Base-by-base conservation (phyloP, 768 basidiomycete species). In the Lactifluus echinatus region DNA sequence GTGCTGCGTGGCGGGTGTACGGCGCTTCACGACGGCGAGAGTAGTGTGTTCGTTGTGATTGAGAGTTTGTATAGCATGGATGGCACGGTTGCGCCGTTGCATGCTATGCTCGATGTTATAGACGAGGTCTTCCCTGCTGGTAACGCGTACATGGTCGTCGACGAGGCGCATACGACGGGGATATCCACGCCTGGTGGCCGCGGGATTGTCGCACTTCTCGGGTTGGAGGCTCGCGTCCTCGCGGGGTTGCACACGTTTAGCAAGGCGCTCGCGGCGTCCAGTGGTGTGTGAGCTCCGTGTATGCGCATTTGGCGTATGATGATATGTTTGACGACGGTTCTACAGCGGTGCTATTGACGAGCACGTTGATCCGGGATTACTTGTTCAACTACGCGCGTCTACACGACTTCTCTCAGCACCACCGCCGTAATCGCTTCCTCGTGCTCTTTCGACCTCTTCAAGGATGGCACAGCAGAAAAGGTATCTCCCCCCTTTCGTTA, bases 151-250 rank as follows among this genome's bases (percentile, higher is more conserved):
- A 71, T 96, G 12, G 70, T 96, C 15, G 84, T 97, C 0, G 95
- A 97, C 59, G 94, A 96, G 68, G 95, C 95, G 0, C 95, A 98
- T 70, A 80, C 93, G 8, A 96, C 92, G 0, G 94, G 93, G 0
- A 74, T 97, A 4, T 93, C 93, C 68, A 93, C 93, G 0, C 76
- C 81, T 0, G 72, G 79, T 39, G 93, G 93, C 1, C 74, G 81
- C 40, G 93, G 94, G 0, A 69, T 92, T 2, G 88, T 89, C 3
- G 79, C 79, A 2, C 70, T 79, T 51, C 70, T 90, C 15, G 89
- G 87, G 0, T 70, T 94, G 42, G 86, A 89, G 66, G 67, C 78
- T 15, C 78, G 82, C 54, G 83, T 96, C 10, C 74, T 88, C 6
- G 86, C 84, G 17, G 74, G 93, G 43, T 72, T 97, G 42, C 87